These are phyloP conservation scores for Hyphodiscus hymeniophilus DNA, from an alignment of 495 filamentous ascomycete species.

Conservation along the genomic window DNA sequence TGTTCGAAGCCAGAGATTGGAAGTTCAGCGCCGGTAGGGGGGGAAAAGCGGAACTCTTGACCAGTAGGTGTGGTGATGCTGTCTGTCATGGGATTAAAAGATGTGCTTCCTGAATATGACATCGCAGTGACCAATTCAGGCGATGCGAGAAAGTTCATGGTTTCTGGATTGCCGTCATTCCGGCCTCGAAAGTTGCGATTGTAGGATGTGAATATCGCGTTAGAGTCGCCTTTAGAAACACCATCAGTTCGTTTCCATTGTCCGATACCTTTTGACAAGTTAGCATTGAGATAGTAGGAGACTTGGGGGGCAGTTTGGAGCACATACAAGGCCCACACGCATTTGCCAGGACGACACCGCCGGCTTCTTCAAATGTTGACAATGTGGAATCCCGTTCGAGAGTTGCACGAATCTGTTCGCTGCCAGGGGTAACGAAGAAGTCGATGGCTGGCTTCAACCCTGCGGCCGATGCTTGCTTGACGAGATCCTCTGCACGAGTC, in stretches of 20 bases:
- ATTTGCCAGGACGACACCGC: conserved; percentile 86
- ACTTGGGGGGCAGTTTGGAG: too few relatives aligned
- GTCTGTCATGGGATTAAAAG: conserved; percentile 95
- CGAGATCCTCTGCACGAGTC: conserved; percentile 84
- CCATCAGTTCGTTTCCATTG: conserved; percentile 93
- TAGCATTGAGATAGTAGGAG: too few relatives aligned
- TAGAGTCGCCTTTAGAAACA: conserved; percentile 71
- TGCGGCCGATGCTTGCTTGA: conserved; percentile 79
- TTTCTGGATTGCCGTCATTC: conserved; percentile 91
- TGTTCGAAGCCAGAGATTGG: conserved; percentile 69
- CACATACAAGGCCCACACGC: conserved; percentile 91
- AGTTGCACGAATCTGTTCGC: conserved; percentile 93
- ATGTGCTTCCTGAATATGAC: conserved; percentile 83
- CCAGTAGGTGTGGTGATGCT: conserved; percentile 73
- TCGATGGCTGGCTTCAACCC: conserved; percentile 81
- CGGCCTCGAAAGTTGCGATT: conserved; percentile 97
- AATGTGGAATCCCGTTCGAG: conserved; percentile 80
- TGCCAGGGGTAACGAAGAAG: conserved; percentile 94
- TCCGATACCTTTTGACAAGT: too few relatives aligned
- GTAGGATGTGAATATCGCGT: conserved; percentile 94
- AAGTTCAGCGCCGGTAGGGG: conserved; percentile 70
- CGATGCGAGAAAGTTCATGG: conserved; percentile 97
- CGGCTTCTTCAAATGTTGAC: conserved; percentile 76
- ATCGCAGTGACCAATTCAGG: conserved; percentile 96
- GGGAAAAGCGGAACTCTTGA: conserved; percentile 73